Conservation (phyloP, 306 rosid species). For the Castanea mollissima region DNA sequence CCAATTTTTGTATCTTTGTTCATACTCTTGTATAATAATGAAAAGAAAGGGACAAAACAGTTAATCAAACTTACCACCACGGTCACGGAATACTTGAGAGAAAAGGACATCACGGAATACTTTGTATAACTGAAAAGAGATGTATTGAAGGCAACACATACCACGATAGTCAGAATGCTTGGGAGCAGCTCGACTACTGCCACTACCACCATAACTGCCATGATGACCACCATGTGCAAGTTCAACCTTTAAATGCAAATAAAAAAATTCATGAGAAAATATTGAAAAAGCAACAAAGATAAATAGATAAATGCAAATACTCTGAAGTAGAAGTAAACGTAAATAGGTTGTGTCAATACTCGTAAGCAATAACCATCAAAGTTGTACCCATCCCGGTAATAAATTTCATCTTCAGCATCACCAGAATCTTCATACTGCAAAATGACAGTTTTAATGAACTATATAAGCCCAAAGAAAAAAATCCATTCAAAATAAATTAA, state of each 20-base stretch:
- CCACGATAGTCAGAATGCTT: slow-evolving; percentile 83
- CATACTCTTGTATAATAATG: neutral
- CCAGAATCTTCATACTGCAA: slow-evolving; percentile 76
- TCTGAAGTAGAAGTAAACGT: neutral
- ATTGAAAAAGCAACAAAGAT: neutral
- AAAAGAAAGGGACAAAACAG: neutral
- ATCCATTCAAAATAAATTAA: neutral
- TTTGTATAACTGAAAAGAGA: neutral
- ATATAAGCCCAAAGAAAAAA: neutral
- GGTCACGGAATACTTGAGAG: slow-evolving; percentile 82
- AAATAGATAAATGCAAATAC: neutral
- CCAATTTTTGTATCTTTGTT: neutral
- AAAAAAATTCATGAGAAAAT: slow-evolving; percentile 3
- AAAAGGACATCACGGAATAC: slow-evolving; percentile 74
- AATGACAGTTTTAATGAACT: neutral
- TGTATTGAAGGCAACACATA: slow-evolving; percentile 19
- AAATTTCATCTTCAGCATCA: slow-evolving; percentile 79
- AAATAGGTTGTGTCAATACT: slow-evolving; percentile 35
- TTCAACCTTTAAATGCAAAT: slow-evolving; percentile 59
- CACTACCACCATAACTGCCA: slow-evolving; percentile 55
- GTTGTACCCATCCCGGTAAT: slow-evolving; percentile 64
- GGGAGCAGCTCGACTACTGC: slow-evolving; percentile 66
- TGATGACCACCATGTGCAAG: slow-evolving; percentile 71
- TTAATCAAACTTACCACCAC: slow-evolving; percentile 54
- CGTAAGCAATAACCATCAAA: slow-evolving; percentile 71